phyloP scores from a whole-genome alignment of 1,284 basidiomycete species.

The Fistulinella staudtii region DNA sequence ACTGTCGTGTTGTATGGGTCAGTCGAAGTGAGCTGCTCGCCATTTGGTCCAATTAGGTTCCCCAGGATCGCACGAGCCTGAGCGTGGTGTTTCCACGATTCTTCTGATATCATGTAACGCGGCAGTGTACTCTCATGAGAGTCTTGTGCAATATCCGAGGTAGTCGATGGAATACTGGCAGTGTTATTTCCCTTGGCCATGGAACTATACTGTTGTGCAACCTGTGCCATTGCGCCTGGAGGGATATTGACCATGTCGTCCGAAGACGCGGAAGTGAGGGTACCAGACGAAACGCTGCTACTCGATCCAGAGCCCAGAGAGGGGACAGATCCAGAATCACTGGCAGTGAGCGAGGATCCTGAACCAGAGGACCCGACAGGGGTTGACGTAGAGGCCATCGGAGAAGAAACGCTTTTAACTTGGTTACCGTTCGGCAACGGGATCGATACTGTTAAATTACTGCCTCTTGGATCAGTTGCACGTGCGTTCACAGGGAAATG shows the following conservation, averaged over 20 bases:
- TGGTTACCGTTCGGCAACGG: slow-evolving; percentile 43
- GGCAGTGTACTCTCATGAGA: slow-evolving; percentile 40
- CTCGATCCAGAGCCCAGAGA: slow-evolving; percentile 56
- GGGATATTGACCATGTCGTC: slow-evolving; percentile 49
- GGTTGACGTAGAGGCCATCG: slow-evolving; percentile 51
- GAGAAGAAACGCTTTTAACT: slow-evolving; percentile 61
- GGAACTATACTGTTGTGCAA: slow-evolving; percentile 45
- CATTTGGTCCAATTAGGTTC: slow-evolving; percentile 78
- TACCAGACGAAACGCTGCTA: slow-evolving; percentile 41
- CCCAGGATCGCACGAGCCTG: slow-evolving; percentile 75
- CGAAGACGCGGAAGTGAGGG: slow-evolving; percentile 41
- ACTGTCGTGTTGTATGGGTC: slow-evolving; percentile 93
- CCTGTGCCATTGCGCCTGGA: slow-evolving; percentile 41
- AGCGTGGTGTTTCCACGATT: slow-evolving; percentile 78
- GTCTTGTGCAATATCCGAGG: slow-evolving; percentile 39
- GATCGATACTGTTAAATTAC: slow-evolving; percentile 43
- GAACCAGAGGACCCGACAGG: slow-evolving; percentile 50
- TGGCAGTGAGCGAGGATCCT: slow-evolving; percentile 46
- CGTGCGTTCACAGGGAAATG: slow-evolving; percentile 39
- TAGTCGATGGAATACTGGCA: slow-evolving; percentile 37
- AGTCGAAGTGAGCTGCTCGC: slow-evolving; percentile 77
- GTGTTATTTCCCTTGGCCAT: slow-evolving; percentile 31
- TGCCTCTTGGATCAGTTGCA: slow-evolving; percentile 30
- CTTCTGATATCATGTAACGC: slow-evolving; percentile 59
- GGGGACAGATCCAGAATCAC: slow-evolving; percentile 49